Percentiles rank a stretch among this genome's conserved stretches.
These are phyloP conservation scores for Talaromyces trachyspermus DNA, from an alignment of 495 filamentous ascomycete species.

Conservation along the genomic window DNA sequence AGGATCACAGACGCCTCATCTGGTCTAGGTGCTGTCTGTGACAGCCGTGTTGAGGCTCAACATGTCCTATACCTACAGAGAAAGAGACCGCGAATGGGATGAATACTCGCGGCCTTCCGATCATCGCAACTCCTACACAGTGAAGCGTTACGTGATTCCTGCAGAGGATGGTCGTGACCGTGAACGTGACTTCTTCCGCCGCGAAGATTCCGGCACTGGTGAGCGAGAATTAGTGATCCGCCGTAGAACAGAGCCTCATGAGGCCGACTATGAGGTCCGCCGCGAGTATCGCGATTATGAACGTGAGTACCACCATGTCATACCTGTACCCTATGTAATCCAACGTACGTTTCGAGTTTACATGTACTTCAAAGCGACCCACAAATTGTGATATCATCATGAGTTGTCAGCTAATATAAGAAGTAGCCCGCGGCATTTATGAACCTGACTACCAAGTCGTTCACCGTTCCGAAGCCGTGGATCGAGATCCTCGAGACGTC, in stretches of 20 bases:
- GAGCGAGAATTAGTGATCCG: conserved; percentile 45
- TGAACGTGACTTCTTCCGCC: conserved; percentile 32
- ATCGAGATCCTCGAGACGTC: conserved; percentile 43
- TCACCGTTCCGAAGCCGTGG: conserved; percentile 49
- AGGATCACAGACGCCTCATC: background rate
- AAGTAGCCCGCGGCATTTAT: conserved; percentile 20
- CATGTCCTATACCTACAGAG: conserved; percentile 42
- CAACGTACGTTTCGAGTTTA: background rate
- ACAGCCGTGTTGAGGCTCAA: background rate
- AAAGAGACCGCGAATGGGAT: conserved; percentile 41
- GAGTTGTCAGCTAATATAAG: background rate
- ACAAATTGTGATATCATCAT: background rate
- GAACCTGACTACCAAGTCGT: conserved; percentile 64
- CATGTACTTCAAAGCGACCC: no score
- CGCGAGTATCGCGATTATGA: conserved; percentile 46
- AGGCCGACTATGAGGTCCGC: conserved; percentile 35
- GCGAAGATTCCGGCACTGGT: conserved; percentile 27
- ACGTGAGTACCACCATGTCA: conserved; percentile 31
- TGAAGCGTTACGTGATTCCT: conserved; percentile 46
- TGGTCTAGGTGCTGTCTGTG: background rate
- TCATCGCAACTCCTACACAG: conserved; percentile 29
- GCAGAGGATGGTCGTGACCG: conserved; percentile 33
- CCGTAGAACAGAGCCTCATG: conserved; percentile 37
- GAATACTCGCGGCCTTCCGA: conserved; percentile 16
- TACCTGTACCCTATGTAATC: conserved; percentile 10